Evolutionary conservation across 2,329 filamentous ascomycete species (phyloP).

Genomic region (Aspergillus sp.): DNA sequence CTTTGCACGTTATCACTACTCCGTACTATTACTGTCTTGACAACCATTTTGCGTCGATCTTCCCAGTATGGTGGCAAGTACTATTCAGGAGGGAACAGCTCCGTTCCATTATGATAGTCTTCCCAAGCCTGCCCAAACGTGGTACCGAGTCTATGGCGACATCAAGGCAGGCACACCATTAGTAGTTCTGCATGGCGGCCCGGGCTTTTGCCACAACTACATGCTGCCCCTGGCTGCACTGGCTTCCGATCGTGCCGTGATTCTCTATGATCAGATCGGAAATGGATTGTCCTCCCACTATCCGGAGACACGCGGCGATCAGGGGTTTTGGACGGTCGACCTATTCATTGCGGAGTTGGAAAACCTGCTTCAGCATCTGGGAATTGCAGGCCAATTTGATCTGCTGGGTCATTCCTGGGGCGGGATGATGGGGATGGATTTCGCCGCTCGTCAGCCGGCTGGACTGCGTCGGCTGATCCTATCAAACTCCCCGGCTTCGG

Average conservation of each 20-base stretch:
- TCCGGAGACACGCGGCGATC: constrained; percentile 1
- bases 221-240: constrained; percentile 1
- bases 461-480: constrained; percentile 4
- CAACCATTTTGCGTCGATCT: not conserved
- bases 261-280: constrained; percentile 6
- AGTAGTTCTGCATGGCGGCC: constrained; percentile 1
- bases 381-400: not conserved
- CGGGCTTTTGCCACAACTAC: constrained; percentile 7
- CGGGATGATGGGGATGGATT: constrained; percentile 2
- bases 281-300: constrained; percentile 5
- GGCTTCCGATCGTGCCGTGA: not conserved
- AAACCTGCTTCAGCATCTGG: not conserved
- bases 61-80: not conserved
- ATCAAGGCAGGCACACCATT: not conserved
- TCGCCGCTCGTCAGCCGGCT: not conserved
- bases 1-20: not conserved
- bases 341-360: constrained; percentile 2
- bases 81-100: not conserved
- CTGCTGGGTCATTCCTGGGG: constrained; percentile 8
- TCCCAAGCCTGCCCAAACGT: not conserved
- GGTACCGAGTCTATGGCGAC: constrained; percentile 5
- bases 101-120: not conserved
- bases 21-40: not conserved
- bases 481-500: constrained; percentile 1
- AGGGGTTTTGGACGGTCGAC: not conserved